Evolutionary conservation across 2,329 filamentous ascomycete species (phyloP).

Genomic region (Ophiocordyceps sinensis): DNA sequence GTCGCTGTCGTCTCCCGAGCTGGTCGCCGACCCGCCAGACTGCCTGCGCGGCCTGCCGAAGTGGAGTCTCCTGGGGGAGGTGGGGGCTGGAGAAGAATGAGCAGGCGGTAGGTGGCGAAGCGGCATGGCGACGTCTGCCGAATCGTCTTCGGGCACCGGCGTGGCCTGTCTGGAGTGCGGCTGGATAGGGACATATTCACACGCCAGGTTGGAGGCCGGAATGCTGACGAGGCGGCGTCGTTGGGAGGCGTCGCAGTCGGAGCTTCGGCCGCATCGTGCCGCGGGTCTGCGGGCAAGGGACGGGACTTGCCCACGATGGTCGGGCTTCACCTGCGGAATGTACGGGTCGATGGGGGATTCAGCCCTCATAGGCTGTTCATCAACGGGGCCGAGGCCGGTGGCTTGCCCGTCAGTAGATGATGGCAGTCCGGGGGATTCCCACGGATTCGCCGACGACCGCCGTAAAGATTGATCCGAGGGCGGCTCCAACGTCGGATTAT

Average conservation of each 20-base stretch:
- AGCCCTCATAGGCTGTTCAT: constrained; percentile 7
- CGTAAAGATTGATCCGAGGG: constrained; percentile 10
- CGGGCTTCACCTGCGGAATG: constrained; percentile 3
- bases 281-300: background rate
- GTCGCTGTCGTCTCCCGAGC: no score
- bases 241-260: background rate
- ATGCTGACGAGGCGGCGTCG: no score
- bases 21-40: no score
- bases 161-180: no score
- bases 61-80: no score
- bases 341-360: constrained; percentile 7
- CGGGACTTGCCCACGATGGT: background rate
- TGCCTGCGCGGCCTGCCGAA: no score
- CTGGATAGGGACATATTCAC: no score
- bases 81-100: no score
- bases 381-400: constrained; percentile 7
- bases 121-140: no score
- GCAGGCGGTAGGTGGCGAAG: no score
- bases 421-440: constrained; percentile 19
- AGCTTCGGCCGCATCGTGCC: background rate
- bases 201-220: no score
- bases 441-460: constrained; percentile 28
- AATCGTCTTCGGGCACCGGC: no score
- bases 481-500: background rate
- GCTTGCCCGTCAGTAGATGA: constrained; percentile 7